phyloP scores from a whole-genome alignment of 2,329 filamentous ascomycete species.

The Xylaria sp. region DNA sequence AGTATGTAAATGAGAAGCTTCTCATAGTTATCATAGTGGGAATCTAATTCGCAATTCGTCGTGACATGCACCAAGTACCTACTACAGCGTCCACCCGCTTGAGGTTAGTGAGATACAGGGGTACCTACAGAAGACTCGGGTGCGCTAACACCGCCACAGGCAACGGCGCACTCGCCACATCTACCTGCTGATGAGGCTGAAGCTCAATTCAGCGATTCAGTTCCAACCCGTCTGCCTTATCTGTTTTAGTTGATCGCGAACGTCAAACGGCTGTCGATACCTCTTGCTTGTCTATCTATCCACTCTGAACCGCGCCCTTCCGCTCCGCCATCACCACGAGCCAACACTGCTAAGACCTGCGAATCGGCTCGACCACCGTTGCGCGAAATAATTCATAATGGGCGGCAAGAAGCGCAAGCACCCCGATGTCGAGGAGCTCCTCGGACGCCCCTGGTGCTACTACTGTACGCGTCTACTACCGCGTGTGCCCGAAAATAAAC shows the following conservation, averaged over 20 bases:
- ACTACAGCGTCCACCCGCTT: too few relatives aligned
- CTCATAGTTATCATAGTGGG: too few relatives aligned
- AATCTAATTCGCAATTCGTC: too few relatives aligned
- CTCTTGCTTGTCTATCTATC: background rate
- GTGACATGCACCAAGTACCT: too few relatives aligned
- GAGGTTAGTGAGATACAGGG: too few relatives aligned
- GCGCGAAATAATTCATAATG: conserved; percentile 55
- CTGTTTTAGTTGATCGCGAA: conserved; percentile 10
- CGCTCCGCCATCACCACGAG: background rate
- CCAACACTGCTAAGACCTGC: background rate
- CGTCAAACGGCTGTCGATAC: conserved; percentile 1
- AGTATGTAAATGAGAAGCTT: too few relatives aligned
- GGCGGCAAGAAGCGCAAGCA: conserved; percentile 90
- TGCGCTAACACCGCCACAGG: too few relatives aligned
- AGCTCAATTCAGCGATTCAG: background rate
- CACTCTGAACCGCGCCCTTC: background rate
- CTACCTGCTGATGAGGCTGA: conserved; percentile 13
- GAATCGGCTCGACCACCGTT: background rate
- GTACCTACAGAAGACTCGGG: too few relatives aligned
- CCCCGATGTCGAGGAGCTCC: conserved; percentile 85
- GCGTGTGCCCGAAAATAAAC: conserved; percentile 11
- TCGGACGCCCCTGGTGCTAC: conserved; percentile 93
- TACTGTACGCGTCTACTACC: conserved; percentile 69
- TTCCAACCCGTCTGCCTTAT: background rate
- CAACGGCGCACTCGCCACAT: background rate